Percentiles rank a stretch among this genome's conserved stretches.
These are phyloP conservation scores for Catharanthus roseus DNA, from an alignment of 257 asterid species.

Conservation along the genomic window DNA sequence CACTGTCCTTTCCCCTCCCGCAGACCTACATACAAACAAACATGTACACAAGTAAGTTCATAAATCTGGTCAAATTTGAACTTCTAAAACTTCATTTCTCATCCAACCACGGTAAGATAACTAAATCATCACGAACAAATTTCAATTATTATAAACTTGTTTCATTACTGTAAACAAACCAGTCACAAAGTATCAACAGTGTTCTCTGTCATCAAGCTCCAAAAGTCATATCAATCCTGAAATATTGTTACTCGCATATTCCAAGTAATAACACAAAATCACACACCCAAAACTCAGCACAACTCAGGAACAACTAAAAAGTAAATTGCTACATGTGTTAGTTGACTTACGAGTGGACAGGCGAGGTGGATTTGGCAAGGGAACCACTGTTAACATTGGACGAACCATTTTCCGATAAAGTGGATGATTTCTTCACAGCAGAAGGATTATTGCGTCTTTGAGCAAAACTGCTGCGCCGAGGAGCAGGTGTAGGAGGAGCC, in stretches of 20 bases:
- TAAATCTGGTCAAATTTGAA: not conserved
- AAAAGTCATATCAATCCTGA: not conserved
- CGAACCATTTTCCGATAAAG: conserved; percentile 43
- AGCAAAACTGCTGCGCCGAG: conserved; percentile 46
- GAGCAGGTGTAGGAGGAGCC: conserved; percentile 33
- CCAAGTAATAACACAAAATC: conserved; percentile 6
- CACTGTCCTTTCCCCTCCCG: conserved; percentile 84
- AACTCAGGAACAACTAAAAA: not conserved
- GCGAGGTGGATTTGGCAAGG: conserved; percentile 47
- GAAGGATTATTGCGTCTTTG: conserved; percentile 38
- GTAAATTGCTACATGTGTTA: not conserved
- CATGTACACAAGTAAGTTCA: not conserved
- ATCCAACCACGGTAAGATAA: not conserved
- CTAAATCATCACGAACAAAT: not conserved
- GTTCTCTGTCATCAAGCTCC: not conserved
- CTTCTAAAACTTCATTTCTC: not conserved
- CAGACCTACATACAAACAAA: conserved; percentile 32
- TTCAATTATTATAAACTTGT: not conserved
- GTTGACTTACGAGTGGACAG: conserved; percentile 44
- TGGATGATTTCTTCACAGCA: conserved; percentile 38
- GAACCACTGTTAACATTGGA: conserved; percentile 29
- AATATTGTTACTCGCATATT: not conserved
- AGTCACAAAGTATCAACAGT: not conserved
- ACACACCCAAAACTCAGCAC: not conserved
- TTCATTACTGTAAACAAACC: not conserved